These are phyloP conservation scores for Globisporangium nodosum DNA, from an alignment of 352 stramenopile species.

Conservation along the genomic window DNA sequence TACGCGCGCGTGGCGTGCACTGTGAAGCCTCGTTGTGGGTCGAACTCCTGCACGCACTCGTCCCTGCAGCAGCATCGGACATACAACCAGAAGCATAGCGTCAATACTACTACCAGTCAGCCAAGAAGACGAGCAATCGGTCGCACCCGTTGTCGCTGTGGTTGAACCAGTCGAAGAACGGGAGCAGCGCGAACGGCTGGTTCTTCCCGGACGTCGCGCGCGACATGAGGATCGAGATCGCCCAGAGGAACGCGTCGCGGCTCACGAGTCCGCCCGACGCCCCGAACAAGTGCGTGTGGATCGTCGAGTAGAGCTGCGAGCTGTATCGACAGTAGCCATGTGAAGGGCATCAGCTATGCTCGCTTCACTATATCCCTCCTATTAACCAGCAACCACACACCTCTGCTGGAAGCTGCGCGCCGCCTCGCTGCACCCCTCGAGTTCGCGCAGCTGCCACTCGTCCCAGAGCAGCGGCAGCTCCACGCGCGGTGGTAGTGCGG, in stretches of 20 bases:
- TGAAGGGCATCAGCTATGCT: background rate
- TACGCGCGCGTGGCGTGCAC: slow-evolving; percentile 59
- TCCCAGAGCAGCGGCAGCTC: slow-evolving; percentile 72
- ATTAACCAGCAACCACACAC: slow-evolving; percentile 21
- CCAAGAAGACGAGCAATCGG: background rate
- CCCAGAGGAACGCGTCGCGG: slow-evolving; percentile 70
- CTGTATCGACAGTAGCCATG: slow-evolving; percentile 13
- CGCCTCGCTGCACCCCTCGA: slow-evolving; percentile 54
- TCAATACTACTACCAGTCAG: background rate
- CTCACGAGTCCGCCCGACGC: slow-evolving; percentile 42
- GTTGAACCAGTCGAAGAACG: slow-evolving; percentile 88
- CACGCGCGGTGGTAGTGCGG: slow-evolving; percentile 44
- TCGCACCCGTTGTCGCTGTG: slow-evolving; percentile 52
- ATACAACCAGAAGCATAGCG: background rate
- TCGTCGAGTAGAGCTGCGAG: slow-evolving; percentile 51
- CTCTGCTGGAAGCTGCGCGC: slow-evolving; percentile 57
- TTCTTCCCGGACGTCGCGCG: slow-evolving; percentile 63
- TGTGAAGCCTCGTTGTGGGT: slow-evolving; percentile 49
- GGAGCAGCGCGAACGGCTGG: slow-evolving; percentile 79
- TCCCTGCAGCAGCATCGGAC: slow-evolving; percentile 20
- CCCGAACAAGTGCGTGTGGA: slow-evolving; percentile 73
- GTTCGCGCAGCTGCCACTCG: slow-evolving; percentile 47
- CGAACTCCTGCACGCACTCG: slow-evolving; percentile 62
- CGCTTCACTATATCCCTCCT: background rate
- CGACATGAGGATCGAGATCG: slow-evolving; percentile 76